phyloP scores from a whole-genome alignment of 1,284 basidiomycete genomes.

The Prillingera fragicola region DNA sequence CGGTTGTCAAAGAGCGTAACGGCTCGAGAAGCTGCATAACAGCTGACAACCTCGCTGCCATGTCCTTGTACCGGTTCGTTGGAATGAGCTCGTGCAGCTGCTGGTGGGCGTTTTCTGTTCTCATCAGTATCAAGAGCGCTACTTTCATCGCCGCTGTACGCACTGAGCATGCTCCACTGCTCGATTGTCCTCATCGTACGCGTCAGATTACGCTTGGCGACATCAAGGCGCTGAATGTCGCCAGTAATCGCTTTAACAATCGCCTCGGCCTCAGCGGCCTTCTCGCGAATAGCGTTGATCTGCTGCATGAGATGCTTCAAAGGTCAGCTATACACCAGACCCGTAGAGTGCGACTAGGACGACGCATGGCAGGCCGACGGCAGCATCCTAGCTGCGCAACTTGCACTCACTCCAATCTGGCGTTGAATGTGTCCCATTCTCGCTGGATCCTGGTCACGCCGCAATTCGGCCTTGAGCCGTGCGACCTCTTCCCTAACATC shows the following conservation, averaged over 20 bases:
- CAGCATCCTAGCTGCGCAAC: background rate
- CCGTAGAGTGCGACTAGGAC: background rate
- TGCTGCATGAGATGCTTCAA: conserved; percentile 79
- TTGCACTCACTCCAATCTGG: conserved; percentile 72
- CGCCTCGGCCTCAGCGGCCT: conserved; percentile 90
- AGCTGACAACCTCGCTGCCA: conserved; percentile 76
- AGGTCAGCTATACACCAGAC: conserved; percentile 5
- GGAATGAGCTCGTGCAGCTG: conserved; percentile 73
- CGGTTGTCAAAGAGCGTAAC: conserved; percentile 68
- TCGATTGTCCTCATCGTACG: conserved; percentile 85
- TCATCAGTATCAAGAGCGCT: too few relatives aligned
- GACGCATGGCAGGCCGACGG: background rate
- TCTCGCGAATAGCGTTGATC: conserved; percentile 89
- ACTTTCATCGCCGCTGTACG: conserved; percentile 29
- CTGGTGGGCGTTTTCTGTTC: conserved; percentile 68
- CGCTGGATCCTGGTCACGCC: conserved; percentile 70
- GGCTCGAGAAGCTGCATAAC: conserved; percentile 74
- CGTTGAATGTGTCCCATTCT: conserved; percentile 83
- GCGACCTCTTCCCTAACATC: conserved; percentile 59
- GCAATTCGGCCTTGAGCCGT: conserved; percentile 60
- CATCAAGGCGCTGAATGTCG: conserved; percentile 90
- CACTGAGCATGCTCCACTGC: conserved; percentile 88
- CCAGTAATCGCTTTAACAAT: conserved; percentile 93
- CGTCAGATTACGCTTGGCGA: conserved; percentile 88
- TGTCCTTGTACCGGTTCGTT: conserved; percentile 73